A percentile compares a stretch with the other conserved stretches of the same genome.
Conservation (phyloP, 1,284 basidiomycete genomes). For the Taiwanofungus camphoratus region DNA sequence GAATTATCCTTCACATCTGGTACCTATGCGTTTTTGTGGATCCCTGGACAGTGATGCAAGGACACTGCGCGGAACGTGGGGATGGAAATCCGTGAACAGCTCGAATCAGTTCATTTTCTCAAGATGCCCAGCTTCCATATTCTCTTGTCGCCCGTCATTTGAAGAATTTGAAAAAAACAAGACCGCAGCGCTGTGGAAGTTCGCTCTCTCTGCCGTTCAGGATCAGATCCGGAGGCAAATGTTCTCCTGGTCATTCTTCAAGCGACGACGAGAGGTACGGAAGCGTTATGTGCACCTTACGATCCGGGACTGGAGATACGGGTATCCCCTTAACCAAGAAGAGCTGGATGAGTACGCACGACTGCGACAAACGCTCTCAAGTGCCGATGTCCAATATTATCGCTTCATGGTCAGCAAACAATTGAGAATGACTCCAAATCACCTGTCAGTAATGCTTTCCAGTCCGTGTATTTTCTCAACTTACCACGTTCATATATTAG, state of each 20-base stretch:
- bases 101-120: conserved; percentile 4
- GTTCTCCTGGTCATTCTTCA: conserved; percentile 11
- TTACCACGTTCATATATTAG: too few species aligned
- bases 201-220: conserved; percentile 16
- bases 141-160: conserved; percentile 17
- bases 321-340: conserved; percentile 7
- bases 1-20: background rate
- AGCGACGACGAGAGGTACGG: conserved; percentile 12
- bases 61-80: background rate
- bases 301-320: conserved; percentile 10
- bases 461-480: too few species aligned
- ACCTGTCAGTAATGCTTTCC: background rate
- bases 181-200: conserved; percentile 20
- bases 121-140: background rate
- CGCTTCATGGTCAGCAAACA: conserved; percentile 11
- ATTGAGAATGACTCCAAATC: conserved; percentile 11
- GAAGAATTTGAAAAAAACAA: conserved; percentile 13
- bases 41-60: background rate
- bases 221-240: conserved; percentile 12
- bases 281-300: conserved; percentile 14
- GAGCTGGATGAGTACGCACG: conserved; percentile 8
- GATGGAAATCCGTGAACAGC: background rate
- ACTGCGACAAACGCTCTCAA: background rate
- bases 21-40: background rate
- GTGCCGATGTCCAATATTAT: background rate